Evolutionary conservation across 805 yeast species (phyloP).

Genomic region (Teunomyces pallodes): DNA sequence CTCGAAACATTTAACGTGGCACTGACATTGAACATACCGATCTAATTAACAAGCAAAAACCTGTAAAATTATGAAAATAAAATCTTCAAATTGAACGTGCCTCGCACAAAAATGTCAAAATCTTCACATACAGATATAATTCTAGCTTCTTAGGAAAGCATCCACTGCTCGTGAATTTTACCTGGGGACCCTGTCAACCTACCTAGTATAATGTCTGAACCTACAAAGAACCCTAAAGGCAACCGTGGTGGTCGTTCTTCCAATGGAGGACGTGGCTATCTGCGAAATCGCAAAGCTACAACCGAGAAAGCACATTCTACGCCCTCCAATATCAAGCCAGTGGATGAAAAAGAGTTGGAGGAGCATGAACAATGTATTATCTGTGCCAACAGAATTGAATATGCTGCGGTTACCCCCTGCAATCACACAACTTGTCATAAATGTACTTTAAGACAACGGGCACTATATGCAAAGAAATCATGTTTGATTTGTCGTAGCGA

Average conservation of each 20-base stretch:
- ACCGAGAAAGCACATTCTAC: constrained; percentile 7
- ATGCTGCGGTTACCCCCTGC: constrained; percentile 76
- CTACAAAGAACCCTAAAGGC: neutral
- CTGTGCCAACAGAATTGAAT: constrained; percentile 72
- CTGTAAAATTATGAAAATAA: neutral
- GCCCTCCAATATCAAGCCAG: constrained; percentile 9
- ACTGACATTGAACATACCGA: constrained; percentile 57
- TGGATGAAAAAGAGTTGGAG: constrained; percentile 22
- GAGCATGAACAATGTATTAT: constrained; percentile 64
- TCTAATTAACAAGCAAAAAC: neutral
- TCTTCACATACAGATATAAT: neutral
- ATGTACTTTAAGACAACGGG: constrained; percentile 82
- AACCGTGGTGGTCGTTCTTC: constrained; percentile 1
- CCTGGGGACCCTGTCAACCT: neutral
- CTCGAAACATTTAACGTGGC: constrained; percentile 71
- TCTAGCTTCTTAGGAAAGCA: neutral
- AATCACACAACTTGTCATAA: constrained; percentile 79
- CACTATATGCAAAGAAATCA: constrained; percentile 64
- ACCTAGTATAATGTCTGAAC: neutral
- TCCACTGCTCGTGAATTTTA: neutral
- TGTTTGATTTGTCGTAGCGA: constrained; percentile 87
- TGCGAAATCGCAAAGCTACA: constrained; percentile 4
- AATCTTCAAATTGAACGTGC: neutral
- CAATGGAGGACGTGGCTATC: neutral
- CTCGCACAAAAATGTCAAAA: neutral